Conservation (phyloP, 148 eudicot genomes). For the Arbutus unedo region DNA sequence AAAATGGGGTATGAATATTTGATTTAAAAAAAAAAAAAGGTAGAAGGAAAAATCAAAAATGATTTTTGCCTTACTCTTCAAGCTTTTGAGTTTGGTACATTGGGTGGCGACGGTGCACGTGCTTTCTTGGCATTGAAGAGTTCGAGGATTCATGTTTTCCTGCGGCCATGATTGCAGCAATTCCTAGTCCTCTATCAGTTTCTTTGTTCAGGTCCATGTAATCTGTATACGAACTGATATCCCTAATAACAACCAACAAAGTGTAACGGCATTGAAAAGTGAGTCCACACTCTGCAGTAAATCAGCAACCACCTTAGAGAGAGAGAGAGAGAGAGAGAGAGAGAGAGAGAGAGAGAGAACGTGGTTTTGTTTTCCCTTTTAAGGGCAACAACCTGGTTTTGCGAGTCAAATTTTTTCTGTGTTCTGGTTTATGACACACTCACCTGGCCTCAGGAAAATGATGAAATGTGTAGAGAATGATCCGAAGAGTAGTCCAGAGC, state of each 20-base stretch:
- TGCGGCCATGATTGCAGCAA: not conserved
- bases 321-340: not conserved
- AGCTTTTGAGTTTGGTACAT: not conserved
- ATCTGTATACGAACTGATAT: not conserved
- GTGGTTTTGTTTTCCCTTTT: not conserved
- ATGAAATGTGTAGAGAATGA: not conserved
- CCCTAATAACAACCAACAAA: not conserved
- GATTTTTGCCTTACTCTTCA: not conserved
- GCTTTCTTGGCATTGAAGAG: conserved; percentile 5
- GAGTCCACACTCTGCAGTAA: not conserved
- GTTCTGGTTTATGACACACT: not conserved
- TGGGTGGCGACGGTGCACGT: not conserved
- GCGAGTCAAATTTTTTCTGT: not conserved
- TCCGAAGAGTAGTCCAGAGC: not conserved
- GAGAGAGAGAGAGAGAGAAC: not conserved
- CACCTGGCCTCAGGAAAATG: not conserved
- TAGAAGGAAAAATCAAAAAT: too few relatives aligned
- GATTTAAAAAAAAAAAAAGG: not conserved
- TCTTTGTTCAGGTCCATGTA: not conserved
- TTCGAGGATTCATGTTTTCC: not conserved
- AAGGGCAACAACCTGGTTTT: not conserved
- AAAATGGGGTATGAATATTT: not conserved
- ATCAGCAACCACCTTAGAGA: not conserved
- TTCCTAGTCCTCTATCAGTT: not conserved
- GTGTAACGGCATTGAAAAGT: not conserved